Evolutionary conservation across 306 rosid species (phyloP), one percentile per base, ranked within the genome.

Genomic region (Acacia melanoxylon): DNA sequence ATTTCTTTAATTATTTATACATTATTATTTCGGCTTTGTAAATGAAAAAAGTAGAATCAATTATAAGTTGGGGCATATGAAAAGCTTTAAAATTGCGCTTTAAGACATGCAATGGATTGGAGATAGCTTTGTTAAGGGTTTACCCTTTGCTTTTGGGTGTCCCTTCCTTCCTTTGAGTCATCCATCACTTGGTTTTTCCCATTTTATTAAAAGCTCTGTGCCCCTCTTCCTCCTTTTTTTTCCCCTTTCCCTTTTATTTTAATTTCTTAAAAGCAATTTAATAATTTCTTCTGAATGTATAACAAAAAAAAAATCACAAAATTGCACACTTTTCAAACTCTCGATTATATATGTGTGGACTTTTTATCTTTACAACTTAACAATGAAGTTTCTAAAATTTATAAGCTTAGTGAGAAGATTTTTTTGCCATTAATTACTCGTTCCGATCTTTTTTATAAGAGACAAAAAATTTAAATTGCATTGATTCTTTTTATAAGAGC

Each of bases 11-110:
- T 68, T 44, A 22, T 58, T 71, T 71, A 17, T 71, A 76, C 83
- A 83, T 83, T 44, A 82, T 77, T 51, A 4, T 8, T 19, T 40
- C 27, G 3, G 33, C 20, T 69, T 88, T 88, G 77, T 15, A n/a
- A 56, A 19, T 87, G 82, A 83, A 77, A 87, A 92, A 92, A 92
- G 97, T 75, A 77, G 90, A 90, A 90, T 86, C 88, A 88, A 86
- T 81, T 87, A 10, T 22, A 86, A 49, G 82, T 83, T 88, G 87
- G 89, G 88, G 86, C 86, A 77, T 86, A 86, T 90, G 89, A 83
- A 87, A 88, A 90, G 90, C 93, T 88, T 90, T 86, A 84, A 87
- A 76, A 61, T 82, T 87, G 77, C 41, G 9, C 52, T 69, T 69
- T n/a, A 61, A 25, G 35, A 61, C 31, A 69, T 68, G 73, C 70